Percentiles rank a stretch among this genome's conserved stretches.
Evolutionary conservation across 345 rosid species (phyloP).

Genomic region (Zanthoxylum bungeanum): DNA sequence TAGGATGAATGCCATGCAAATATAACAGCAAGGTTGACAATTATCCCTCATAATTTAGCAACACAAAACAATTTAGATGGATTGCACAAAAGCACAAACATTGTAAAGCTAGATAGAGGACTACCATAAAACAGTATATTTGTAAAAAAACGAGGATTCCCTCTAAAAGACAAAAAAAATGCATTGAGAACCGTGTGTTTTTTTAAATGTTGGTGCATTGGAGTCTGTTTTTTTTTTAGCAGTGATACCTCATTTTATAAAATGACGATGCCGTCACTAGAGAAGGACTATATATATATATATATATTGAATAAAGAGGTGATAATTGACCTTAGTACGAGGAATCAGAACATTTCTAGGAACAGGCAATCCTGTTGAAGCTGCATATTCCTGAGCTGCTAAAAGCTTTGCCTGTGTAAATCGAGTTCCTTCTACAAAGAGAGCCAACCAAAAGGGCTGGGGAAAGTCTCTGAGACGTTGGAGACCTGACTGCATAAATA

Average conservation of each 20-base stretch:
- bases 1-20: background rate
- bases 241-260: too few species aligned
- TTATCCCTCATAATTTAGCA: background rate
- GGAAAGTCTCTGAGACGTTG: conserved; percentile 78
- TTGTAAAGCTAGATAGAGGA: background rate
- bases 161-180: too few species aligned
- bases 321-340: conserved; percentile 79
- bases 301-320: too few species aligned
- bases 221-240: too few species aligned
- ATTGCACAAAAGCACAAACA: background rate
- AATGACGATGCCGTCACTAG: too few species aligned
- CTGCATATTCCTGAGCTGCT: conserved; percentile 93
- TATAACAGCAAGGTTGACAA: background rate
- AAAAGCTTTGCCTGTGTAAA: conserved; percentile 90
- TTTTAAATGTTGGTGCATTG: too few species aligned
- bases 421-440: conserved; percentile 98
- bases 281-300: too few species aligned
- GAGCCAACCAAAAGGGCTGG: conserved; percentile 92
- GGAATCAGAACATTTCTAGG: conserved; percentile 96
- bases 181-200: too few species aligned
- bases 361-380: conserved; percentile 71
- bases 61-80: background rate
- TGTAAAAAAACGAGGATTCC: too few species aligned
- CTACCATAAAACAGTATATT: background rate
- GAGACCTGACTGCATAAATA: conserved; percentile 77